Evolutionary conservation across 805 yeast species (phyloP).

Genomic region (Sporopachydermia quercuum): DNA sequence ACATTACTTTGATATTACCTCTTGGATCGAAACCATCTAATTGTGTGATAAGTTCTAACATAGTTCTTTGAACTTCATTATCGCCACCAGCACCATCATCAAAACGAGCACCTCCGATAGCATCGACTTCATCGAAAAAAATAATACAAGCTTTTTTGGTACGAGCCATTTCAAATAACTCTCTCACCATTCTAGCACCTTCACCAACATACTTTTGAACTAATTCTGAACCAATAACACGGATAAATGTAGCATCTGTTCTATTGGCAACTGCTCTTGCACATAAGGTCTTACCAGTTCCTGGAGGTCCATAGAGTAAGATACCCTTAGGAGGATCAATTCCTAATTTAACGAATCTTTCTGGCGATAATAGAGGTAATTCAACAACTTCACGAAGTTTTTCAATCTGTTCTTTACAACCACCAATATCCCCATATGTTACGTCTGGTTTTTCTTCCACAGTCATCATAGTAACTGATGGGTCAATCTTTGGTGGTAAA

Average conservation of each 20-base stretch:
- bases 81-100: conserved; percentile 99
- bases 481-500: conserved; percentile 94
- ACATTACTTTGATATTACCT: conserved; percentile 98
- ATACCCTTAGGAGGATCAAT: conserved; percentile 99
- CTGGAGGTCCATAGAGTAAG: conserved; percentile 93
- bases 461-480: conserved; percentile 98
- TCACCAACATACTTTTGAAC: conserved; percentile 99
- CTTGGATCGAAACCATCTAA: conserved; percentile 97
- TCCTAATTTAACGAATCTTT: conserved; percentile 90
- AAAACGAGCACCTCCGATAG: conserved; percentile 99
- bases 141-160: conserved; percentile 96
- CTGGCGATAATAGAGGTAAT: conserved; percentile 85
- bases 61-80: conserved; percentile 96
- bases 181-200: conserved; percentile 99
- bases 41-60: conserved; percentile 96
- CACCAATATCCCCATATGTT: conserved; percentile 96
- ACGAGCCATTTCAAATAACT: conserved; percentile 96
- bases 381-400: conserved; percentile 93
- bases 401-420: conserved; percentile 96
- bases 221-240: conserved; percentile 96
- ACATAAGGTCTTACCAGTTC: conserved; percentile 96
- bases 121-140: conserved; percentile 96
- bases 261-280: conserved; percentile 99
- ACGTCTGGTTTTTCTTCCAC: conserved; percentile 99
- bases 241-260: conserved; percentile 96